Base-by-base conservation (phyloP, 257 asterid species). In the Buddleja alternifolia region DNA sequence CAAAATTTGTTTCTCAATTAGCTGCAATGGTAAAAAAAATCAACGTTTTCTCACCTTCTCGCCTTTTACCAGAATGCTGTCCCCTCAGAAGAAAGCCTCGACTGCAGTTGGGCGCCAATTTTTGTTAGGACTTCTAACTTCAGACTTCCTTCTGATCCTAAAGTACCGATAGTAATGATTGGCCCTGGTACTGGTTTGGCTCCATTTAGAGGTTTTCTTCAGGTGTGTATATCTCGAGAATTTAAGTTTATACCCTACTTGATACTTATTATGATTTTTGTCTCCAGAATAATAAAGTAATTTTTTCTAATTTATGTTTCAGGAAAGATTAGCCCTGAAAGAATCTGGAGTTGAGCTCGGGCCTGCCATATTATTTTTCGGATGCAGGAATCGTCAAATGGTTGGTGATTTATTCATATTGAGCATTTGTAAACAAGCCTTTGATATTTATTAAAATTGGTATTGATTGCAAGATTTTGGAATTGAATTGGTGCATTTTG, bases 171-270 rank as follows among this genome's bases (percentile, higher is more conserved):
- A 36, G 78, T 91, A 69, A 94, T 94, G 99, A 82, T 92, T 12
- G 99, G 99, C 53, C 99, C 99, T 54, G 99, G 99, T 60, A 94
- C 99, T 39, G 99, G 99, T 10, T 77, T 94, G 77, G 99, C 99
- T 69, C 99, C 99, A 19, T 92, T 94, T 67, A 86, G 99, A 66
- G 99, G 99, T 52, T 94, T 94, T 78, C 96, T 94, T 78, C 99
- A 93, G 98, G 98, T 29, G 85, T 41, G 4, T 55, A 50, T 41
- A 29, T 29, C 34, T 29, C 34, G 52, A 53, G 11, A 47, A 19
- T 39, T 37, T 51, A 12, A 55, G 10, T 39, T 55, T 10, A 3
- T 3, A 25, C 58, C 5, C 8, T 44, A 48, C 16, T 21, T 42
- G 16, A 39, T 46, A 19, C 19, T 36, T 4, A 8, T 54, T 40